Conservation (phyloP, 2,329 filamentous ascomycete genomes). For the Sclerotiophoma versabilis region DNA sequence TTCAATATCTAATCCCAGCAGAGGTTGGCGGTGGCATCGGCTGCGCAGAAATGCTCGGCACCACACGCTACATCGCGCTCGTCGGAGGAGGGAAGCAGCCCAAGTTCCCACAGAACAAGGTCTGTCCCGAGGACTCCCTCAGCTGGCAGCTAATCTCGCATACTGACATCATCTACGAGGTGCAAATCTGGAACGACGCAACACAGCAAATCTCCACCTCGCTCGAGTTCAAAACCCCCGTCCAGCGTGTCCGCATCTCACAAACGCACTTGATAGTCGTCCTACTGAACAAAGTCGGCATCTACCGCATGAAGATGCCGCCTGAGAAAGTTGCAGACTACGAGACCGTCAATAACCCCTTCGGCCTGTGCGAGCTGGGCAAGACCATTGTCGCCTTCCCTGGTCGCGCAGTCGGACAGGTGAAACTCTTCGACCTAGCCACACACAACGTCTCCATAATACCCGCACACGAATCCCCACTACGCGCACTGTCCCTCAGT, state of each 20-base stretch:
- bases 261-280: constrained; percentile 80
- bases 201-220: constrained; percentile 77
- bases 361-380: constrained; percentile 80
- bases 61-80: constrained; percentile 84
- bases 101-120: constrained; percentile 88
- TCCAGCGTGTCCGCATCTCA: constrained; percentile 80
- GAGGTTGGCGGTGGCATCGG: constrained; percentile 72
- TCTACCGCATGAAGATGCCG: constrained; percentile 79
- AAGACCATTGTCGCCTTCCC: constrained; percentile 80
- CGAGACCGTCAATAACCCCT: constrained; percentile 84
- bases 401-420: constrained; percentile 84
- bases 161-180: constrained; percentile 54
- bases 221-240: constrained; percentile 79
- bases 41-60: constrained; percentile 84
- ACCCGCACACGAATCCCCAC: constrained; percentile 80
- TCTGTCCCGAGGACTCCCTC: constrained; percentile 43
- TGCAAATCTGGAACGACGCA: constrained; percentile 91
- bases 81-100: constrained; percentile 87
- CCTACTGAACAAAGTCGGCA: constrained; percentile 79
- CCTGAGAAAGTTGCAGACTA: constrained; percentile 76
- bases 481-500: constrained; percentile 82
- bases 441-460: constrained; percentile 91
- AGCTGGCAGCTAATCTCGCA: constrained; percentile 35
- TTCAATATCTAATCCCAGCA: constrained; percentile 25
- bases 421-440: constrained; percentile 81